phyloP scores from a whole-genome alignment of 2,329 filamentous ascomycete species.

The Microdochium paspali region DNA sequence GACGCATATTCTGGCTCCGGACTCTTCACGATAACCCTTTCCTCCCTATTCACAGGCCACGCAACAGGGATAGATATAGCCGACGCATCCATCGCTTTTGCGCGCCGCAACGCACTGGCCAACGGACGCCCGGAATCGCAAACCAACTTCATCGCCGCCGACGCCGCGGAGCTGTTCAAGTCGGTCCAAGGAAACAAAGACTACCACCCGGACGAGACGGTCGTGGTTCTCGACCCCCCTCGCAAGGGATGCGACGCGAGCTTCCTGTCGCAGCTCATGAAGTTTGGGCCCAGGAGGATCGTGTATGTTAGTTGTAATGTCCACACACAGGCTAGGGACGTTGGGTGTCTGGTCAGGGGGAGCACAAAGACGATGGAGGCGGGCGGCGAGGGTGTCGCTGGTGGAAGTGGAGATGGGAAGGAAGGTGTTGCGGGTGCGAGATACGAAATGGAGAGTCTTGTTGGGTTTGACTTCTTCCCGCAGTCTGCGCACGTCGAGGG shows the following conservation, averaged over 20 bases:
- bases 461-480: constrained; percentile 96
- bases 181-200: constrained; percentile 46
- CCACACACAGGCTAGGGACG: constrained; percentile 90
- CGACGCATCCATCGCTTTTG: constrained; percentile 65
- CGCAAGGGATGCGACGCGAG: constrained; percentile 85
- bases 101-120: constrained; percentile 65
- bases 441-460: constrained; percentile 84
- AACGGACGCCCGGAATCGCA: constrained; percentile 62
- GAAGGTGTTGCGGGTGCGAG: constrained; percentile 21
- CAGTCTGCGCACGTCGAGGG: constrained; percentile 68
- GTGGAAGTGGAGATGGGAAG: constrained; percentile 17
- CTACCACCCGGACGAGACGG: constrained; percentile 72
- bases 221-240: constrained; percentile 94
- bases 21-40: constrained; percentile 92
- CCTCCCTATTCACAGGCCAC: constrained; percentile 65
- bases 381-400: constrained; percentile 12
- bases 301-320: constrained; percentile 98
- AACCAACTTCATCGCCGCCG: constrained; percentile 80
- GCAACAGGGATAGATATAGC: constrained; percentile 89
- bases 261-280: constrained; percentile 73
- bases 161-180: constrained; percentile 76
- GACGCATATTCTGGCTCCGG: constrained; percentile 97
- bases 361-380: constrained; percentile 22
- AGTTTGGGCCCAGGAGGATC: constrained; percentile 68
- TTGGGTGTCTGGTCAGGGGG: constrained; percentile 70